Base-by-base conservation (phyloP, 106 monocot genomes). In the Dioscorea zingiberensis region DNA sequence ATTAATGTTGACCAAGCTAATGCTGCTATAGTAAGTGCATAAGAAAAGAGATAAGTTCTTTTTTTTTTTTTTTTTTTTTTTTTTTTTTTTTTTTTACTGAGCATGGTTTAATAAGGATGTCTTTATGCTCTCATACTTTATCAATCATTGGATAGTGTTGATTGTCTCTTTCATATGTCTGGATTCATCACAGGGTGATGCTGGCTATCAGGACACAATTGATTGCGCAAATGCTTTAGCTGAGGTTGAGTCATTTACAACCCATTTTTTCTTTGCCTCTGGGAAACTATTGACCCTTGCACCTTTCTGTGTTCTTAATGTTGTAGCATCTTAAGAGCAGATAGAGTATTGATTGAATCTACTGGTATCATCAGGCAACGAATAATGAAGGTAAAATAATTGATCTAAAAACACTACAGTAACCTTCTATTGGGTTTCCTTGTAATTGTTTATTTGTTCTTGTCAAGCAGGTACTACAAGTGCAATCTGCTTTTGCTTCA, bases 1-100 rank as follows among this genome's bases (percentile, higher is more conserved):
- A 84, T 92, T 72, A 97, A 97, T 92, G 97, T 92, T 81, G 97
- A 92, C 25, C 92, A 97, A 80, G 97, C 97, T 59, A 97, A 97
- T 92, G 97, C 97, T 75, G 97, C 97, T 51, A 97, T 92, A 0
- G 97, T 97, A 81, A 84, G 92, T 72, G 23, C 68, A 70, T 14
- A 25, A 38, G 38, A 8, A 38, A 30, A 2, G 38, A 59, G n/a
- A n/a, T n/a, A n/a, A n/a, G n/a, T n/a, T n/a, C n/a, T n/a, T n/a
- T n/a, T n/a, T n/a, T n/a, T n/a, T n/a, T n/a, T n/a, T n/a, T n/a
- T n/a, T n/a, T n/a, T n/a, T n/a, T n/a, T n/a, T n/a, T n/a, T n/a
- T 4, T 73, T 1, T 32, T 11, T 57, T 68, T 7, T 62, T 19
- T 60, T 62, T 44, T 5, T 58, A 30, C 23, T 18, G 19, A 21